Evolutionary conservation across 345 rosid species (phyloP).

Genomic region (Leavenworthia alabamica): DNA sequence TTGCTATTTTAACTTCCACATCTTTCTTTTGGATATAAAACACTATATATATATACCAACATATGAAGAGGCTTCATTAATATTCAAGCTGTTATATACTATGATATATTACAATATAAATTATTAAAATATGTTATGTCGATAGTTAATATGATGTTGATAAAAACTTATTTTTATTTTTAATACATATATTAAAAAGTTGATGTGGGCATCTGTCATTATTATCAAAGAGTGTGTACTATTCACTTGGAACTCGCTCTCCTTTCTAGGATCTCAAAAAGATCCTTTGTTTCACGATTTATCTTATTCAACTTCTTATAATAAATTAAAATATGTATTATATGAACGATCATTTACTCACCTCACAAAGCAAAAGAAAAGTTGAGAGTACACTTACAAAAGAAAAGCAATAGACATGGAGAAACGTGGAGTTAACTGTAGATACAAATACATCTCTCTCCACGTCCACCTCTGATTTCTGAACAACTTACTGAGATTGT

Average conservation of each 20-base stretch:
- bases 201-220: conserved; percentile 17
- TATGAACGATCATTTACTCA: conserved; percentile 26
- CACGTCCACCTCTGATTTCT: conserved; percentile 28
- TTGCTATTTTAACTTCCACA: not conserved
- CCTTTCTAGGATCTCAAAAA: conserved; percentile 33
- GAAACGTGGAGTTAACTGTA: conserved; percentile 39
- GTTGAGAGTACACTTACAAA: conserved; percentile 17
- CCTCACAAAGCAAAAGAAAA: conserved; percentile 12
- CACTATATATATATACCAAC: too few species aligned
- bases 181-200: too few species aligned
- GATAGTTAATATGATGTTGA: too few species aligned
- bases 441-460: conserved; percentile 30
- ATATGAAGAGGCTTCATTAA: not conserved
- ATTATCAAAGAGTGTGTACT: conserved; percentile 26
- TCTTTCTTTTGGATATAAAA: too few species aligned
- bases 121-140: too few species aligned
- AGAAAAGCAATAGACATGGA: conserved; percentile 31
- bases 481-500: conserved; percentile 33
- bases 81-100: not conserved
- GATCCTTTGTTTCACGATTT: conserved; percentile 18
- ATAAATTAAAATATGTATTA: not conserved
- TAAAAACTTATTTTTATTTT: too few species aligned
- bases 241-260: conserved; percentile 29
- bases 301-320: conserved; percentile 25
- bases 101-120: too few species aligned